Conservation (phyloP, 139 green algal species). For the Micractinium conductrix region DNA sequence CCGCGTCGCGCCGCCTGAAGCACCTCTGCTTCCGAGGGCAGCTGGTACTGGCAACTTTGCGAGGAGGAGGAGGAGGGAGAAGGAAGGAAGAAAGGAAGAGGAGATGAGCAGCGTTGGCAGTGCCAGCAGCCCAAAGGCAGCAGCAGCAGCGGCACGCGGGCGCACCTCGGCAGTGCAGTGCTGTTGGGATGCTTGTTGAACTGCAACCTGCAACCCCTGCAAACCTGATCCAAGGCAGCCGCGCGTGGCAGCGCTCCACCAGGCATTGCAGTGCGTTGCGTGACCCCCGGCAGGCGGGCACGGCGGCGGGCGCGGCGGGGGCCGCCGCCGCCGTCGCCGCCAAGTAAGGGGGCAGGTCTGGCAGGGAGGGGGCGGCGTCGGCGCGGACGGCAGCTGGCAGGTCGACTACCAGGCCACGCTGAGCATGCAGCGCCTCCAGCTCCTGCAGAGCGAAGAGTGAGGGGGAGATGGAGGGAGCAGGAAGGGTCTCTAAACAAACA, state of each 20-base stretch:
- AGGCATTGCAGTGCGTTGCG: constrained; percentile 32
- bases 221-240: constrained; percentile 36
- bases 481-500: too few relatives aligned
- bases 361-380: constrained; percentile 21
- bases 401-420: constrained; percentile 49
- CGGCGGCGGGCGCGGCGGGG: neutral
- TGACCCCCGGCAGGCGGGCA: neutral
- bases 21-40: constrained; percentile 33
- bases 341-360: constrained; percentile 47
- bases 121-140: too few relatives aligned
- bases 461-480: neutral
- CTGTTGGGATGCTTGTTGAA: too few relatives aligned
- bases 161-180: too few relatives aligned
- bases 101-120: neutral
- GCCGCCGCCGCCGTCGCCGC: neutral
- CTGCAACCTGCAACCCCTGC: too few relatives aligned
- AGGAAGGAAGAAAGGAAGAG: neutral
- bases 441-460: constrained; percentile 11
- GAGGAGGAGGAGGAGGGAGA: neutral
- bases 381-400: constrained; percentile 38
- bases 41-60: constrained; percentile 33
- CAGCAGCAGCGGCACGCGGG: too few relatives aligned
- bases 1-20: constrained; percentile 12
- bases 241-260: constrained; percentile 43
- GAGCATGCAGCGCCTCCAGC: constrained; percentile 28